Percentiles rank a stretch among this genome's conserved stretches.
phyloP scores from a whole-genome alignment of 257 asterid genomes.

The Primulina eburnea region DNA sequence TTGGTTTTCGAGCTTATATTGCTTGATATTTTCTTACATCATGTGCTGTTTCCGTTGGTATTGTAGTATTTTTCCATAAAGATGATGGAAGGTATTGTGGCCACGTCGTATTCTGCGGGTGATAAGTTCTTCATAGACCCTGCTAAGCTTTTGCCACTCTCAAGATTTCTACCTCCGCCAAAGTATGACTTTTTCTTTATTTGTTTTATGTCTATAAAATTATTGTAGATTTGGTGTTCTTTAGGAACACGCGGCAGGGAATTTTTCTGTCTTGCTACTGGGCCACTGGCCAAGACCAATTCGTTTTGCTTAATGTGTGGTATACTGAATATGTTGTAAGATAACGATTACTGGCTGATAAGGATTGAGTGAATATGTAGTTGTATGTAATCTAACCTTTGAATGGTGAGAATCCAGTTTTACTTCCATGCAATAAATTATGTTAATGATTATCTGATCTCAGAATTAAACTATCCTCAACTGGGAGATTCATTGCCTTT shows the following conservation, averaged over 20 bases:
- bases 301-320: background rate
- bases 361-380: background rate
- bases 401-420: too few species aligned
- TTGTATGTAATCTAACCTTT: too few species aligned
- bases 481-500: too few species aligned
- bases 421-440: too few species aligned
- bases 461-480: too few species aligned
- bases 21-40: background rate
- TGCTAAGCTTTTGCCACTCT: conserved; percentile 76
- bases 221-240: background rate
- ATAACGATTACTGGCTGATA: background rate
- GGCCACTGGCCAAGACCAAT: background rate
- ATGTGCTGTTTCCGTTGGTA: background rate
- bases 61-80: conserved; percentile 70
- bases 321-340: background rate
- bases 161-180: conserved; percentile 79
- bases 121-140: conserved; percentile 96
- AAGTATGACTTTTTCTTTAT: conserved; percentile 46
- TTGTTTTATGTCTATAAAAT: background rate
- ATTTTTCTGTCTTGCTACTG: background rate
- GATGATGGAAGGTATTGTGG: conserved; percentile 90
- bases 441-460: too few species aligned
- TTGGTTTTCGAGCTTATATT: background rate
- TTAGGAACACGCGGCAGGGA: background rate
- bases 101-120: conserved; percentile 73